Evolutionary conservation across 78 protist species (phyloP), one percentile per base, ranked within the genome.

Genomic region (Mantamonas sphyraenae): DNA sequence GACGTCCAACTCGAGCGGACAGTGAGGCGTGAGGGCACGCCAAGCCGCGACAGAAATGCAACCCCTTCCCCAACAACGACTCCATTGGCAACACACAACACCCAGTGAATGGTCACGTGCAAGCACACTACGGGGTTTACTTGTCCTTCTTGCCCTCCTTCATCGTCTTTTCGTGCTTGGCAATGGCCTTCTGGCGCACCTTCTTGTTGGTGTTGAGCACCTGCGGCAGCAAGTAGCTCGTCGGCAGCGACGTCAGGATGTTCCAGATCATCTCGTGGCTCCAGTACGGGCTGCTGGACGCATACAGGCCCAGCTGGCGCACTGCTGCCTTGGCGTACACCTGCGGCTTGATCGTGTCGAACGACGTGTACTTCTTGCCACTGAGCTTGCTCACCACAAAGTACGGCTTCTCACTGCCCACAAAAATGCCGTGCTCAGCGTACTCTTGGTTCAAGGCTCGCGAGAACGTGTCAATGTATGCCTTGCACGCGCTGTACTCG

Each of bases 401-500:
- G 59, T 53, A n/a, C 31, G 59, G 59, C 34, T 17, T 8, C 26
- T 53, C 19, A 20, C 53, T 19, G 26, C 19, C 26, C 2, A 45
- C 53, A 22, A 45, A 19, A 4, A 45, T 2, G 20, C 53, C 53
- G 8, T 45, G 19, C 59, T 8, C 9, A 20, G n/a, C n/a, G n/a
- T n/a, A n/a, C n/a, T n/a, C n/a, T n/a, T n/a, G n/a, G n/a, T n/a
- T n/a, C 53, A 68, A 0, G 35, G 64, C n/a, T 0, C 16, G 0
- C 39, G 76, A 67, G 63, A 55, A 68, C 31, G 74, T 17, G 24
- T 42, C 34, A 33, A 42, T 34, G 56, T 30, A 75, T 22, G 73
- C 59, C 78, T 79, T 79, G 39, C 81, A 34, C 5, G 71, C 84
- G 37, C 40, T 16, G 67, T 79, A 79, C 37, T 9, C 70, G 28